These are phyloP conservation scores for Wickerhamiella musiphila DNA, from an alignment of 805 yeast genomes.

Conservation along the genomic window DNA sequence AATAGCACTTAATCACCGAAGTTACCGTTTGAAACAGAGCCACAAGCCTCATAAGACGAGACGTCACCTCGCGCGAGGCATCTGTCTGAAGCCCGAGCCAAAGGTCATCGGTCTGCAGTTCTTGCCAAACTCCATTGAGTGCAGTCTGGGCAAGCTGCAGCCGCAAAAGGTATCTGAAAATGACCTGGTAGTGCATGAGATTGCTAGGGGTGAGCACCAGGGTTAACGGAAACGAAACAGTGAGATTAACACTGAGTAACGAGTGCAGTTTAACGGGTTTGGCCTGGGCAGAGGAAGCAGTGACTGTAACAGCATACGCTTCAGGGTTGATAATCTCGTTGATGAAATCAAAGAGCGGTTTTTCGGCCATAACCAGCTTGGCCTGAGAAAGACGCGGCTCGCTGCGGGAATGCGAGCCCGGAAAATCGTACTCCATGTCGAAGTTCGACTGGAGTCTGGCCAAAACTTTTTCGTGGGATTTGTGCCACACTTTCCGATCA, in stretches of 20 bases:
- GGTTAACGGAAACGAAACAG: conserved; percentile 73
- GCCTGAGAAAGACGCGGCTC: too few species aligned
- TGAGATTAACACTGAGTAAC: conserved; percentile 24
- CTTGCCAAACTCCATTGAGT: conserved; percentile 55
- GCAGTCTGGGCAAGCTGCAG: conserved; percentile 44
- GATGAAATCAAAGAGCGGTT: too few species aligned
- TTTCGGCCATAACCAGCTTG: too few species aligned
- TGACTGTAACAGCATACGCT: conserved; percentile 21
- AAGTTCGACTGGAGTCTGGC: conserved; percentile 23
- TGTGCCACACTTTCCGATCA: too few species aligned
- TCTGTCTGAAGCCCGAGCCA: too few species aligned
- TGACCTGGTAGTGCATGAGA: conserved; percentile 58
- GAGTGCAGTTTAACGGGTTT: conserved; percentile 22
- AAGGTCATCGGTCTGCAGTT: conserved; percentile 40
- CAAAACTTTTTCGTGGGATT: too few species aligned
- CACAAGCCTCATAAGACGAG: conserved; percentile 23
- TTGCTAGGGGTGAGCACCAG: conserved; percentile 54
- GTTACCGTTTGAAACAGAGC: conserved; percentile 39
- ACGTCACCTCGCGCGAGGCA: conserved; percentile 29
- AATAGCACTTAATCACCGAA: conserved; percentile 35
- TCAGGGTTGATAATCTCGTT: too few species aligned
- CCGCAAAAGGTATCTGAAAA: conserved; percentile 53
- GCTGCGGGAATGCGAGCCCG: conserved; percentile 23
- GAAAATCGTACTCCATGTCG: conserved; percentile 24
- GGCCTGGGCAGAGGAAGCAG: conserved; percentile 19